phyloP scores from a whole-genome alignment of 164 flowering plant species.

The Sedum album region DNA sequence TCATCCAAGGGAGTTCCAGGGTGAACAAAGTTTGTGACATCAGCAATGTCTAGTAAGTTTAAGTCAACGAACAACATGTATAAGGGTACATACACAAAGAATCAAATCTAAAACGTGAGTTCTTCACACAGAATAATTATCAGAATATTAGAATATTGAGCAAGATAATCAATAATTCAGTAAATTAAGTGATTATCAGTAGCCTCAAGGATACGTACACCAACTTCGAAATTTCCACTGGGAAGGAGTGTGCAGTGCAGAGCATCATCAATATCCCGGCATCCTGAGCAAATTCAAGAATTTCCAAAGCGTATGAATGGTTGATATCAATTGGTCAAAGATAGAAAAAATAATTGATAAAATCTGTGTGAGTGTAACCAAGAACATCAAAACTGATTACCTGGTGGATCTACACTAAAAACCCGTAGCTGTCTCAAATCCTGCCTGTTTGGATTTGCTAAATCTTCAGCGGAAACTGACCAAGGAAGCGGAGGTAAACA shows the following conservation, averaged over 20 bases:
- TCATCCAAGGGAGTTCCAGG: conserved; percentile 94
- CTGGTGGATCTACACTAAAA: conserved; percentile 98
- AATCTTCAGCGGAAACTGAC: conserved; percentile 74
- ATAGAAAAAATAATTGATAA: background rate
- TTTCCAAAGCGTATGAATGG: too few relatives aligned
- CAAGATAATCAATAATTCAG: background rate
- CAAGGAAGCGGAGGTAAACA: conserved; percentile 99
- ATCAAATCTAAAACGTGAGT: background rate
- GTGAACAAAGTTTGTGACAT: conserved; percentile 94
- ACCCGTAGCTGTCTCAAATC: conserved; percentile 77
- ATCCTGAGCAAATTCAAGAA: conserved; percentile 42
- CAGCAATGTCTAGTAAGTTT: conserved; percentile 77
- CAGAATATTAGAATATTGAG: background rate
- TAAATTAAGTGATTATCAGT: background rate
- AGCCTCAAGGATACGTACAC: conserved; percentile 87
- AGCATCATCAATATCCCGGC: conserved; percentile 99
- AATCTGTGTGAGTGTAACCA: background rate
- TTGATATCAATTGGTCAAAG: background rate
- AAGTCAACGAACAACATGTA: background rate
- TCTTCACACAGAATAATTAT: too few relatives aligned
- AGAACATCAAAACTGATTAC: conserved; percentile 21
- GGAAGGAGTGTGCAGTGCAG: conserved; percentile 83
- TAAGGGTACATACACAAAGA: background rate
- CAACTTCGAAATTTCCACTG: conserved; percentile 94
- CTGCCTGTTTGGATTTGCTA: conserved; percentile 63